Conservation (phyloP, 139 green algal species). For the Closterium sp. region DNA sequence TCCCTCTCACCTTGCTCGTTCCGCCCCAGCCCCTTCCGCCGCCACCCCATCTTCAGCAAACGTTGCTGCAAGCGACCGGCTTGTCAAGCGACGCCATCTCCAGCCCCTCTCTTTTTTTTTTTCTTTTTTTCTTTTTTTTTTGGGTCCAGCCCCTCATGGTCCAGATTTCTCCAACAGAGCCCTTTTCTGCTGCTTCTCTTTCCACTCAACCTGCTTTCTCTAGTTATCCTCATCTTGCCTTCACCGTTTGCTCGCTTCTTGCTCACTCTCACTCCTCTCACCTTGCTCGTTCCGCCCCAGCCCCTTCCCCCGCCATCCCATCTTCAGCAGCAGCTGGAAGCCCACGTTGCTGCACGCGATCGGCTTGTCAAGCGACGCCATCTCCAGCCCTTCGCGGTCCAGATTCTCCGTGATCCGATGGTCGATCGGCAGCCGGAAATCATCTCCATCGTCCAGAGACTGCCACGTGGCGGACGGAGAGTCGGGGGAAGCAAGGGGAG, state of each 20-base stretch:
- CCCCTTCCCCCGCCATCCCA: slow-evolving; percentile 81
- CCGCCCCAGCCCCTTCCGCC: slow-evolving; percentile 70
- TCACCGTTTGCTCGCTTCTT: too few relatives aligned
- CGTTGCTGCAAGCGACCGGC: slow-evolving; percentile 63
- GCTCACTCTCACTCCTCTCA: slow-evolving; percentile 36
- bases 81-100: slow-evolving; percentile 48
- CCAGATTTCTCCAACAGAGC: too few relatives aligned
- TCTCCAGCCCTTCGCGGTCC: slow-evolving; percentile 44
- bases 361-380: slow-evolving; percentile 43
- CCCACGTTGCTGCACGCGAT: slow-evolving; percentile 70
- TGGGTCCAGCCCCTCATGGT: slow-evolving; percentile 32
- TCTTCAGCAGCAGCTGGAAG: slow-evolving; percentile 74
- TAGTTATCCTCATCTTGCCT: too few relatives aligned
- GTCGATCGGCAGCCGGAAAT: slow-evolving; percentile 58
- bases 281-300: slow-evolving; percentile 70
- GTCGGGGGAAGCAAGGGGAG: neutral
- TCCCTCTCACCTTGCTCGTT: slow-evolving; percentile 64
- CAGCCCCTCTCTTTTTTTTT: slow-evolving; percentile 35
- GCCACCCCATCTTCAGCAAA: slow-evolving; percentile 84
- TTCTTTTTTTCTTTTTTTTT: too few relatives aligned
- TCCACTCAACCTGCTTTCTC: too few relatives aligned
- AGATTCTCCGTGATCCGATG: slow-evolving; percentile 56
- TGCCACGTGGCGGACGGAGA: neutral
- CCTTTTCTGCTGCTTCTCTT: too few relatives aligned
- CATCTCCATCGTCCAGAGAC: slow-evolving; percentile 22